Conservation (phyloP, 108 stramenopile genomes). For the Nitzschia sp. region DNA sequence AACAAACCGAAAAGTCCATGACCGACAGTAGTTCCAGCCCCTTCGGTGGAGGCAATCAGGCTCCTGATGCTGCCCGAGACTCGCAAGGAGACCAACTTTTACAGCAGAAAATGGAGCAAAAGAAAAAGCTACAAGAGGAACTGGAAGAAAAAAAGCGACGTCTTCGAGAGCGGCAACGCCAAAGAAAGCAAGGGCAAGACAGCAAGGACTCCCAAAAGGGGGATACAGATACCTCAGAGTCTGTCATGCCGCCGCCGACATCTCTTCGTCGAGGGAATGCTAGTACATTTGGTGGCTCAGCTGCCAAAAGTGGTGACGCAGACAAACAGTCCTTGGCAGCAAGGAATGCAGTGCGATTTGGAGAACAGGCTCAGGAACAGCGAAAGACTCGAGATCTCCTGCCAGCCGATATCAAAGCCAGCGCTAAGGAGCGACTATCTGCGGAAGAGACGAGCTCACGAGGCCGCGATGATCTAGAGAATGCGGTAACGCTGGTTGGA, state of each 20-base stretch:
- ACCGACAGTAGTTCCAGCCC: conserved; percentile 4
- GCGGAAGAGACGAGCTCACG: background rate
- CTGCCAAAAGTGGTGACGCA: background rate
- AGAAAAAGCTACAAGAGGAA: conserved; percentile 22
- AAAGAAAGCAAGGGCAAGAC: background rate
- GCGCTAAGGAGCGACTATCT: background rate
- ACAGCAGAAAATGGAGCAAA: conserved; percentile 48
- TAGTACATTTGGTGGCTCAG: background rate
- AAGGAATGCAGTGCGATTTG: conserved; percentile 29
- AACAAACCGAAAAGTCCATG: background rate
- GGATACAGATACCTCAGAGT: background rate
- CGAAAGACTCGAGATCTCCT: conserved; percentile 12
- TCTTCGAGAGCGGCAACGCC: conserved; percentile 33
- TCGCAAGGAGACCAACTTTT: conserved; percentile 35
- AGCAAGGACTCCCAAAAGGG: background rate
- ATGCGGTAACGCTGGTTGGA: conserved; percentile 70
- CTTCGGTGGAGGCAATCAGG: background rate
- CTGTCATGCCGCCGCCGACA: background rate
- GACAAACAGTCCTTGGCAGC: conserved; percentile 18
- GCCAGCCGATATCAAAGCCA: conserved; percentile 10
- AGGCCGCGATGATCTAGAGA: conserved; percentile 41
- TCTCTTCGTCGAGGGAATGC: background rate
- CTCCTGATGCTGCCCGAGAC: background rate
- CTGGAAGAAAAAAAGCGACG: conserved; percentile 37
- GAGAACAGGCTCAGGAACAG: conserved; percentile 3